Base-by-base conservation (phyloP, 495 filamentous ascomycete species). In the Podospora pseudocomata region DNA sequence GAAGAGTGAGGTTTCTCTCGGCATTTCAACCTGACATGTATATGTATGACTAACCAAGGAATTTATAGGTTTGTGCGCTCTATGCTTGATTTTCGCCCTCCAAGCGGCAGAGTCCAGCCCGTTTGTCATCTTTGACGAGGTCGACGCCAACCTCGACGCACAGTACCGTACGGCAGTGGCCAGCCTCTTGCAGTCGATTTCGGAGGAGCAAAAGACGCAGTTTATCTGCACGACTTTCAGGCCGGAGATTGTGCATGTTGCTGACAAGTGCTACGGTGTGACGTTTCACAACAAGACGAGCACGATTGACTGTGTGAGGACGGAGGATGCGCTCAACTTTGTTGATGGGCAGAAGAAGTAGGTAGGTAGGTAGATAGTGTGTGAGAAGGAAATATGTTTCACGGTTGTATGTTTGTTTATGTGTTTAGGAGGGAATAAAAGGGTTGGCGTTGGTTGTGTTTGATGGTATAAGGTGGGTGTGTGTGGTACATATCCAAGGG, bases 91-190 rank as follows among this genome's bases (percentile, higher is more conserved):
- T 70, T 98, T 99, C 76, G 95, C 95, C n/a, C 96, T 99, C 77
- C 95, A 99, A 74, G 91, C 93, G 71, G 96, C 95, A 73, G 95
- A 98, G 73, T 95, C 96, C 5, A 94, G 94, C 19, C 95, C 95
- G 15, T 98, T 99, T 82, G 97, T 98, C 79, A 92, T 99, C 70
- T 99, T 99, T 70, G 95, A 99, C 76, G 95, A 99, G 81, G 97
- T 99, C 74, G 95, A 99, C 77, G 95, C 95, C 75, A 98, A 98
- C 76, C 86, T 99, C 23, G 95, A 99, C 79, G 93, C 94, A 7
- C 95, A 97, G 80, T 99, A 99, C 82, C 88, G 95, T 53, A 97
- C 94, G 3, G 94, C 94, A 1, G 94, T 97, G 26, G 95, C 95
- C 4, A 84, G 90, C 69, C 92, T 97, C 84, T 84, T 99, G 19